phyloP scores from a whole-genome alignment of 768 basidiomycete genomes.

The Chalciporus sphaerocephalus region DNA sequence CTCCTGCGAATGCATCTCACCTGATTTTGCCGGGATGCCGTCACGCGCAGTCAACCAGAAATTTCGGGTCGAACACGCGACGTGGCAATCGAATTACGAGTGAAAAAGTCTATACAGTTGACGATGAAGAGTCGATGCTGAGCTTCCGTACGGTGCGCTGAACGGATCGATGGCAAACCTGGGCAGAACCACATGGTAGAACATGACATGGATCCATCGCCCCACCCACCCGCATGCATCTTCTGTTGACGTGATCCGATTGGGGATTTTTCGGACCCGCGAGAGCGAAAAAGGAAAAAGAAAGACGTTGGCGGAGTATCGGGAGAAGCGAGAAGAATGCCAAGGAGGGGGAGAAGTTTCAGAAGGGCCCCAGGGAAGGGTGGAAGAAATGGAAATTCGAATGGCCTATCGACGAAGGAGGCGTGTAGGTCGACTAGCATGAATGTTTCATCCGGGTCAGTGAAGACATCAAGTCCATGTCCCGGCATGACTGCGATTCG shows the following conservation, averaged over 20 bases:
- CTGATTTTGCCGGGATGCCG: not conserved
- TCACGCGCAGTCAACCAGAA: not conserved
- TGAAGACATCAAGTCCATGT: not conserved
- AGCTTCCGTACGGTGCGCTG: not conserved
- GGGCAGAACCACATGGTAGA: not conserved
- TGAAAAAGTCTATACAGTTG: too few species aligned
- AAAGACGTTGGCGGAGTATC: not conserved
- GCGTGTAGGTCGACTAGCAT: too few species aligned
- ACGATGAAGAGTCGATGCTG: too few species aligned
- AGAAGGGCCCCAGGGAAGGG: not conserved
- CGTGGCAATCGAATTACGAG: not conserved
- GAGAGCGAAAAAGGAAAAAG: slow-evolving; percentile 2
- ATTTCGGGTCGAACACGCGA: not conserved
- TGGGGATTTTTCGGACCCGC: slow-evolving; percentile 6
- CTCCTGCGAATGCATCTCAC: not conserved
- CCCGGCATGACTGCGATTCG: not conserved
- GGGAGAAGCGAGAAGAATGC: not conserved
- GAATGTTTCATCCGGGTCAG: not conserved
- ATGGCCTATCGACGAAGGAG: too few species aligned
- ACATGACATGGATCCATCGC: not conserved
- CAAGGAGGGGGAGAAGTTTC: not conserved
- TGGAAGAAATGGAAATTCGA: not conserved
- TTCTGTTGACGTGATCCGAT: slow-evolving; percentile 3
- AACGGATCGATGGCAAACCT: not conserved
- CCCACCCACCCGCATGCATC: not conserved